Evolutionary conservation across 495 filamentous ascomycete genomes (phyloP).

Genomic region (Peziza echinospora): DNA sequence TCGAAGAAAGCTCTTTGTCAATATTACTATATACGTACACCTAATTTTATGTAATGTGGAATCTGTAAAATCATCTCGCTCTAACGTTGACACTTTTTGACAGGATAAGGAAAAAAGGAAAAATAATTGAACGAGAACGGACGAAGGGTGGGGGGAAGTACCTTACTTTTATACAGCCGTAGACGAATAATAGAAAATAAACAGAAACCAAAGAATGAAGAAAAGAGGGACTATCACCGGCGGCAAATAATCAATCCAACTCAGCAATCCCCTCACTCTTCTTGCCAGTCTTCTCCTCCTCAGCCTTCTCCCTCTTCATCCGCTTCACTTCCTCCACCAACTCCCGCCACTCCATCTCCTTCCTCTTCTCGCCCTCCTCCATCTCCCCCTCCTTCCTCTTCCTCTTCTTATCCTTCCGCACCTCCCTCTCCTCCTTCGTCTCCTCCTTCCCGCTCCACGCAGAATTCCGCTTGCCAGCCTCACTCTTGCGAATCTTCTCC

Average conservation of each 20-base stretch:
- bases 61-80: no score
- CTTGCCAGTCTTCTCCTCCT: slow-evolving; percentile 11
- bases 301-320: slow-evolving; percentile 28
- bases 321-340: slow-evolving; percentile 52
- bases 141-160: no score
- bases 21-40: no score
- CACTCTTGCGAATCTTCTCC: slow-evolving; percentile 28
- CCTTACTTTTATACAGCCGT: no score
- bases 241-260: not conserved
- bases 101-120: no score
- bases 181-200: no score
- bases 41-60: no score
- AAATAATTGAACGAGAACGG: no score
- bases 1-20: no score
- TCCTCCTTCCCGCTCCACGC: slow-evolving; percentile 78
- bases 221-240: no score
- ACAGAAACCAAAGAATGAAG: no score
- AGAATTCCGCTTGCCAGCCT: slow-evolving; percentile 22
- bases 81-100: no score
- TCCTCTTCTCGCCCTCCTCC: slow-evolving; percentile 48
- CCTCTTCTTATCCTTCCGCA: slow-evolving; percentile 51
- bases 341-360: slow-evolving; percentile 45
- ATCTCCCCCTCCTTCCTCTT: slow-evolving; percentile 44
- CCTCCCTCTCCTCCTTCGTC: slow-evolving; percentile 38
- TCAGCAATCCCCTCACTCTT: slow-evolving; percentile 21